Evolutionary conservation across 148 eudicot species (phyloP).

Genomic region (Fagopyrum homotropicum): DNA sequence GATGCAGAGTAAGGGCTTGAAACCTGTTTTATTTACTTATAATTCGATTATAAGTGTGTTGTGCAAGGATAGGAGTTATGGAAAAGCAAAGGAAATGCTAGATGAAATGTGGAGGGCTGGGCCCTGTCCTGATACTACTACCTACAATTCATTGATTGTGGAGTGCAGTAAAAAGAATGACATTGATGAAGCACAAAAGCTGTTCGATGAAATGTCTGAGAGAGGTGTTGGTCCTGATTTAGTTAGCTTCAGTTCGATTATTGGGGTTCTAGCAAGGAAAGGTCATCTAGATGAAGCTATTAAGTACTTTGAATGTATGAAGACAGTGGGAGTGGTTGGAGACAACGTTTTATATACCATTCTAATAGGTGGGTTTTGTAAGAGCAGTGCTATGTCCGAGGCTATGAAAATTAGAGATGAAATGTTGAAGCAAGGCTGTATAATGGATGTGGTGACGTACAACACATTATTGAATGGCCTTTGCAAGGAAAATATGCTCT

Average conservation of each 20-base stretch:
- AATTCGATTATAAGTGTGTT: slow-evolving; percentile 61
- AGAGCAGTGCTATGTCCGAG: slow-evolving; percentile 36
- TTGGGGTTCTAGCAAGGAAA: slow-evolving; percentile 48
- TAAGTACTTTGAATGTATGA: slow-evolving; percentile 44
- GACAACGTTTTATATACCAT: slow-evolving; percentile 73
- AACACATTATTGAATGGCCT: slow-evolving; percentile 75
- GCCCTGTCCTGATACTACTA: slow-evolving; percentile 49
- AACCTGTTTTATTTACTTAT: slow-evolving; percentile 41
- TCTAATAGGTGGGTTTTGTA: slow-evolving; percentile 66
- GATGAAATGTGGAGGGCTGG: slow-evolving; percentile 53
- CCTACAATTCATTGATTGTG: slow-evolving; percentile 56
- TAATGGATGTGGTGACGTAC: slow-evolving; percentile 75
- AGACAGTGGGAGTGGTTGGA: slow-evolving; percentile 48
- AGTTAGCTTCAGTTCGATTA: slow-evolving; percentile 60
- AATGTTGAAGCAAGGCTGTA: slow-evolving; percentile 63
- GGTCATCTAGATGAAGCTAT: slow-evolving; percentile 53
- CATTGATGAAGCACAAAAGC: slow-evolving; percentile 34
- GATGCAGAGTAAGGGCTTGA: slow-evolving; percentile 53
- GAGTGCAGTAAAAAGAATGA: slow-evolving; percentile 45
- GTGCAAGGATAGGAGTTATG: slow-evolving; percentile 45
- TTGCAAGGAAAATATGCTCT: slow-evolving; percentile 54
- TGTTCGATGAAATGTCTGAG: slow-evolving; percentile 48
- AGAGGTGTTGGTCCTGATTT: slow-evolving; percentile 50
- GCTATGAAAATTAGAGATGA: slow-evolving; percentile 72
- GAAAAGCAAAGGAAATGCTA: slow-evolving; percentile 51